phyloP scores from a whole-genome alignment of 768 basidiomycete genomes.

The Erythrobasidium yunnanense region DNA sequence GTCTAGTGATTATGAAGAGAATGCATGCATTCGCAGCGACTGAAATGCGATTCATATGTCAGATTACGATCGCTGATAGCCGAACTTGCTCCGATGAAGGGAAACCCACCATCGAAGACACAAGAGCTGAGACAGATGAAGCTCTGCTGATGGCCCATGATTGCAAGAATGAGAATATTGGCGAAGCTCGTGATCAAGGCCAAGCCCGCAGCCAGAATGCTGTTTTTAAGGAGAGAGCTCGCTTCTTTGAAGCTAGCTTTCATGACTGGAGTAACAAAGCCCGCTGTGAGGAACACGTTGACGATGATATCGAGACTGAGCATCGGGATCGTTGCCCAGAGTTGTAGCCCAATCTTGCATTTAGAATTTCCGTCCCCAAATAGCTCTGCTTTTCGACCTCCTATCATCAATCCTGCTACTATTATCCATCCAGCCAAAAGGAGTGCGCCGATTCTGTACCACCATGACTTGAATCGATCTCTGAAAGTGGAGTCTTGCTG shows the following conservation, averaged over 20 bases:
- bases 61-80: neutral
- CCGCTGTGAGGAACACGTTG: constrained; percentile 31
- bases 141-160: constrained; percentile 21
- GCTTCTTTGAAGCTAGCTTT: constrained; percentile 26
- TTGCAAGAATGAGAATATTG: constrained; percentile 16
- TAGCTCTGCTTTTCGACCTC: constrained; percentile 19
- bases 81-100: neutral
- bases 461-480: constrained; percentile 23
- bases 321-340: constrained; percentile 25
- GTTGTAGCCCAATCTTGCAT: constrained; percentile 31
- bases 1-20: constrained; percentile 11
- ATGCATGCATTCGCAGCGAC: constrained; percentile 17
- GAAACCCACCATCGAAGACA: constrained; percentile 11
- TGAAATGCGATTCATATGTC: neutral
- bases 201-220: constrained; percentile 45
- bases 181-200: constrained; percentile 45
- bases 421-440: constrained; percentile 4
- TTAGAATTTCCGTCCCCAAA: constrained; percentile 20
- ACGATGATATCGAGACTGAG: constrained; percentile 27
- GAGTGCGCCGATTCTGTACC: constrained; percentile 23
- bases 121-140: constrained; percentile 16
- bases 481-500: neutral
- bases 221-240: constrained; percentile 15
- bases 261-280: constrained; percentile 29
- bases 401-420: neutral